Evolutionary conservation across 345 rosid species (phyloP).

Genomic region (Lagerstroemia speciosa): DNA sequence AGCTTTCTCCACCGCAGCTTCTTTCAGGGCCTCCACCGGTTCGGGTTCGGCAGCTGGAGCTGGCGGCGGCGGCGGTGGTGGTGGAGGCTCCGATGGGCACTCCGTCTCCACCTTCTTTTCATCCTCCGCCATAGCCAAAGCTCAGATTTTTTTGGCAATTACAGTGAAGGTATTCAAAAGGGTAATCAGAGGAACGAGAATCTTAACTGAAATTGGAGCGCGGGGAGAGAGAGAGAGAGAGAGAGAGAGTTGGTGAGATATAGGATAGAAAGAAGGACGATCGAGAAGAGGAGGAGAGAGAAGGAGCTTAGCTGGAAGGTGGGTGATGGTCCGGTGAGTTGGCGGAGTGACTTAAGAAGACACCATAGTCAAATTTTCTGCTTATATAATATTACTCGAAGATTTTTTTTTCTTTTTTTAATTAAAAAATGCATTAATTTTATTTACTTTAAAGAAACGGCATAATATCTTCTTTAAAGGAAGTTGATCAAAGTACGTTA

Average conservation of each 20-base stretch:
- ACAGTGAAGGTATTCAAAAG: not conserved
- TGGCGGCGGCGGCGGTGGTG: conserved; percentile 13
- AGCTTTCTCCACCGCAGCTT: conserved; percentile 37
- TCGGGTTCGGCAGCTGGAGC: conserved; percentile 5
- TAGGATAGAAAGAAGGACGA: conserved; percentile 10
- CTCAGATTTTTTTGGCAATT: not conserved
- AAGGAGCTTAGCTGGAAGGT: too few relatives aligned
- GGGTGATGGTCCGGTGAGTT: too few relatives aligned
- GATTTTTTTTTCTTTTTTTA: too few relatives aligned
- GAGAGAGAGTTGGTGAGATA: conserved; percentile 15
- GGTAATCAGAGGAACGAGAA: not conserved
- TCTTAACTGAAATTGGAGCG: not conserved
- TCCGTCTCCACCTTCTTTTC: conserved; percentile 36
- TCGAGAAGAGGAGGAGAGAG: too few relatives aligned
- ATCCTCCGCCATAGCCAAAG: conserved; percentile 36
- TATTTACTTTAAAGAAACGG: too few relatives aligned
- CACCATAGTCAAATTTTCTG: too few relatives aligned
- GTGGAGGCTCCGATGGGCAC: conserved; percentile 17
- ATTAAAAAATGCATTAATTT: too few relatives aligned
- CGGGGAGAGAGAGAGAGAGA: conserved; percentile 1
- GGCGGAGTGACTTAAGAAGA: too few relatives aligned
- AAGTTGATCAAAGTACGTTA: too few relatives aligned
- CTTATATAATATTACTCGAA: too few relatives aligned
- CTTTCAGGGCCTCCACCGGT: conserved; percentile 23
- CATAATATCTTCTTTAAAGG: too few relatives aligned